A percentile compares a stretch with the other conserved stretches of the same genome.
phyloP scores from a whole-genome alignment of 805 yeast genomes.

The Candida krabiensis region DNA sequence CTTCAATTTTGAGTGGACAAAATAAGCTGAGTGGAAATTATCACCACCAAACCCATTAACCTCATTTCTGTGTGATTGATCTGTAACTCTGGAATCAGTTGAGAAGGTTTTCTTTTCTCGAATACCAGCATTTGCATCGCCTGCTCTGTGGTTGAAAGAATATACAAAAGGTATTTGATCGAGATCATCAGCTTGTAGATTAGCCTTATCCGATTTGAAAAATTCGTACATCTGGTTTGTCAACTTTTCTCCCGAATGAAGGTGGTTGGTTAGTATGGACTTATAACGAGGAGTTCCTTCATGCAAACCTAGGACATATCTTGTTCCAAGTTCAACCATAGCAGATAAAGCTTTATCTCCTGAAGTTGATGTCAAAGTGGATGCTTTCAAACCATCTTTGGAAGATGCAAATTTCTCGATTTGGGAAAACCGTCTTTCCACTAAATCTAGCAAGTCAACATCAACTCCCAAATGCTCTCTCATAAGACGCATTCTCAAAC shows the following conservation, averaged over 20 bases:
- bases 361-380: slow-evolving; percentile 33
- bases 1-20: slow-evolving; percentile 49
- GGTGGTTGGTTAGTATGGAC: slow-evolving; percentile 4
- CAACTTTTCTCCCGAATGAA: slow-evolving; percentile 16
- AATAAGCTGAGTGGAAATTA: slow-evolving; percentile 48
- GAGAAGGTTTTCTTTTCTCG: slow-evolving; percentile 81
- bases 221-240: slow-evolving; percentile 21
- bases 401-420: slow-evolving; percentile 48
- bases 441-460: slow-evolving; percentile 78
- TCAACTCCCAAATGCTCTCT: slow-evolving; percentile 95
- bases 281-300: slow-evolving; percentile 32
- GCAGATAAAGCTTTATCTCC: slow-evolving; percentile 52
- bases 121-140: slow-evolving; percentile 81
- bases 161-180: slow-evolving; percentile 31
- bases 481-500: slow-evolving; percentile 87
- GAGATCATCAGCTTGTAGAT: slow-evolving; percentile 23
- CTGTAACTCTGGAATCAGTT: slow-evolving; percentile 76
- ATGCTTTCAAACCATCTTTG: slow-evolving; percentile 41
- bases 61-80: slow-evolving; percentile 63
- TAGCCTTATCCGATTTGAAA: slow-evolving; percentile 22
- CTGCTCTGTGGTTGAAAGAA: slow-evolving; percentile 87
- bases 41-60: slow-evolving; percentile 79
- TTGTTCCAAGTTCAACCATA: slow-evolving; percentile 71
- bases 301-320: slow-evolving; percentile 56
- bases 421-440: slow-evolving; percentile 66